These are phyloP conservation scores for Pseudogymnoascus sp. DNA, from an alignment of 2,329 filamentous ascomycete genomes.

Conservation along the genomic window DNA sequence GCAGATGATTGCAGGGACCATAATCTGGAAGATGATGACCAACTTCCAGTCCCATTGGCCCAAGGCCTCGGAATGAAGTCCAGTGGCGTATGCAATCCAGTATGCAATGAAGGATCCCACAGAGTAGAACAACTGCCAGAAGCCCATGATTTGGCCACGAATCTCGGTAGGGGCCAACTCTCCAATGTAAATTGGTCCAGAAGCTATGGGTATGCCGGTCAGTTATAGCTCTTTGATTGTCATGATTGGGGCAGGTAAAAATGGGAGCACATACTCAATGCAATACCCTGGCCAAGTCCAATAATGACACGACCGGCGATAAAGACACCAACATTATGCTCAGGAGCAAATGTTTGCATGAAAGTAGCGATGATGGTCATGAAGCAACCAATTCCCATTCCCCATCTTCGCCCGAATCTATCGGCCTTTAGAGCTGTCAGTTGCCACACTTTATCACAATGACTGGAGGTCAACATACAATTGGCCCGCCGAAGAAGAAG, in stretches of 20 bases:
- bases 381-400: conserved; percentile 59
- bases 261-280: conserved; percentile 42
- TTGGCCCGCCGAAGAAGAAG: conserved; percentile 62
- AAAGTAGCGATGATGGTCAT: conserved; percentile 63
- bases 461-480: conserved; percentile 32
- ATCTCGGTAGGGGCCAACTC: conserved; percentile 60
- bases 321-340: conserved; percentile 56
- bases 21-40: conserved; percentile 65
- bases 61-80: conserved; percentile 46
- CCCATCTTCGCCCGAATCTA: conserved; percentile 53
- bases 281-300: conserved; percentile 64
- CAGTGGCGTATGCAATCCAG: conserved; percentile 59
- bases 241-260: background rate
- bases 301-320: conserved; percentile 63
- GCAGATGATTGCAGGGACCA: conserved; percentile 58
- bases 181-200: conserved; percentile 65
- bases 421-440: conserved; percentile 38
- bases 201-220: conserved; percentile 35
- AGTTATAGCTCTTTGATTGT: conserved; percentile 9
- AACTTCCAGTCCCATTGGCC: conserved; percentile 70
- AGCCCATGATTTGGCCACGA: conserved; percentile 61
- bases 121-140: conserved; percentile 63
- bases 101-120: conserved; percentile 61
- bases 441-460: background rate
- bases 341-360: conserved; percentile 59